A percentile compares a stretch with the other conserved stretches of the same genome.
These are phyloP conservation scores for Euptelea pleiosperma DNA, from an alignment of 164 flowering plant genomes.

Conservation along the genomic window DNA sequence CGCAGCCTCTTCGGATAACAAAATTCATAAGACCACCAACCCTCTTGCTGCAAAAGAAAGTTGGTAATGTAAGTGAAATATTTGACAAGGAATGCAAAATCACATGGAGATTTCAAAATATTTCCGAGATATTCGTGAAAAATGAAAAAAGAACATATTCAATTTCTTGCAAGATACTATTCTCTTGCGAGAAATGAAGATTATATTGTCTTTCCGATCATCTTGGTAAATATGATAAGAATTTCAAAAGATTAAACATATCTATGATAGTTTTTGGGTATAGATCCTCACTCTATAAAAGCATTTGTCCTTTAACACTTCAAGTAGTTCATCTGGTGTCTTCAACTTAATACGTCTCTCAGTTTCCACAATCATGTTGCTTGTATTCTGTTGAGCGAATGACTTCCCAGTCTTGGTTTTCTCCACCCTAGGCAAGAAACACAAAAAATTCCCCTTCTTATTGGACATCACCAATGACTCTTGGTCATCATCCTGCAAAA, in stretches of 20 bases:
- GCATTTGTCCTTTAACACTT: conserved; percentile 66
- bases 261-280: conserved; percentile 3
- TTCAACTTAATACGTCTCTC: conserved; percentile 60
- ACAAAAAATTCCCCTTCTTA: conserved; percentile 60
- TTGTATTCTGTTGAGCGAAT: conserved; percentile 49
- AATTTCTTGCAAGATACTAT: not conserved
- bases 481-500: conserved; percentile 78
- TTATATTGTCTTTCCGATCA: not conserved
- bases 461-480: conserved; percentile 74
- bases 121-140: not conserved
- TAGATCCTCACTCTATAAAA: conserved; percentile 58
- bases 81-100: not conserved
- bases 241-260: not conserved
- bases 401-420: conserved; percentile 50
- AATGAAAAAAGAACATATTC: not conserved
- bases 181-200: no score
- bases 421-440: conserved; percentile 83
- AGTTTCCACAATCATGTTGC: conserved; percentile 74
- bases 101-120: conserved; percentile 1
- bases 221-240: not conserved
- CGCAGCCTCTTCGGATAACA: conserved; percentile 70
- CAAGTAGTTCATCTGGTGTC: conserved; percentile 95
- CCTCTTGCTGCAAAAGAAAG: conserved; percentile 79
- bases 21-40: conserved; percentile 99
- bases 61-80: conserved; percentile 4